A percentile compares a stretch with the other conserved stretches of the same genome.
Conservation (phyloP, 192 early-diverging fungal genomes). For the Coemansia sp. region DNA sequence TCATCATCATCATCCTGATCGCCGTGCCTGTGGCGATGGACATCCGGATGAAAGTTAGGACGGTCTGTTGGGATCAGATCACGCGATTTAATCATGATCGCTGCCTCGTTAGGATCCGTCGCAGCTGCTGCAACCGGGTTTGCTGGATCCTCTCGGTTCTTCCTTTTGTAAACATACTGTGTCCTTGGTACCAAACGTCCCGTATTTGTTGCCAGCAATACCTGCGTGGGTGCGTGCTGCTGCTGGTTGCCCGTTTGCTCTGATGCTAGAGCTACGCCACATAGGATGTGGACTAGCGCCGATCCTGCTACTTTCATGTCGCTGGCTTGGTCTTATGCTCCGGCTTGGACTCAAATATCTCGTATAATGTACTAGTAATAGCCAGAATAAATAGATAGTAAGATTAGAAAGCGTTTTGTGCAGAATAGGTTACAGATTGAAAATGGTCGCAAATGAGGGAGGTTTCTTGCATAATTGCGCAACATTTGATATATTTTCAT, state of each 20-base stretch:
- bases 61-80: slow-evolving; percentile 51
- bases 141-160: slow-evolving; percentile 35
- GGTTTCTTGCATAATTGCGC: too few relatives aligned
- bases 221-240: background rate
- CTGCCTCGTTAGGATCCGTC: slow-evolving; percentile 48
- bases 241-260: background rate
- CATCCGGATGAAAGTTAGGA: slow-evolving; percentile 11
- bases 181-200: background rate
- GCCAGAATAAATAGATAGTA: background rate
- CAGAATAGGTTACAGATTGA: background rate
- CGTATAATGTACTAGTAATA: background rate
- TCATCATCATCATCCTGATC: slow-evolving; percentile 11
- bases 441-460: background rate
- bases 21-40: slow-evolving; percentile 23
- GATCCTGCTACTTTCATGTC: slow-evolving; percentile 12
- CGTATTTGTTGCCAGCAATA: background rate
- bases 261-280: slow-evolving; percentile 3
- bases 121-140: slow-evolving; percentile 55
- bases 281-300: slow-evolving; percentile 5
- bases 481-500: too few relatives aligned
- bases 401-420: background rate
- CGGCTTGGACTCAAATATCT: background rate
- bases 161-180: slow-evolving; percentile 25
- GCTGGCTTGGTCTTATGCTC: background rate
- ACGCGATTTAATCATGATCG: slow-evolving; percentile 45